Conservation (phyloP, 192 early-diverging fungal genomes). For the Coemansia sp. region DNA sequence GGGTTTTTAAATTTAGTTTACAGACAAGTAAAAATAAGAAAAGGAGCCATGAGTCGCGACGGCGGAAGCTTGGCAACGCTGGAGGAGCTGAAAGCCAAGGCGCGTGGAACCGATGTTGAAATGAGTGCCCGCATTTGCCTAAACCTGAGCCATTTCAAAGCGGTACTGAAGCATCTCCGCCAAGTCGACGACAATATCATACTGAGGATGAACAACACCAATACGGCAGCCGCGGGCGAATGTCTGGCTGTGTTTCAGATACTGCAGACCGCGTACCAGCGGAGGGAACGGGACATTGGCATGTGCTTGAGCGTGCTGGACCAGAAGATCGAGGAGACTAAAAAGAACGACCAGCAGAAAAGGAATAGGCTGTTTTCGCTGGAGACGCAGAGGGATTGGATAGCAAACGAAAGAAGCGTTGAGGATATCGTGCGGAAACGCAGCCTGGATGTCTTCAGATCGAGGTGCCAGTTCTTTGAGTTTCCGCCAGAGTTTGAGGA, state of each 20-base stretch:
- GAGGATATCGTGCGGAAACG: conserved; percentile 72
- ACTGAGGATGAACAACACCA: conserved; percentile 70
- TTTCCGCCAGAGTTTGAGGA: conserved; percentile 53
- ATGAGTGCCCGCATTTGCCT: conserved; percentile 57
- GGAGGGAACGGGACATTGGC: conserved; percentile 65
- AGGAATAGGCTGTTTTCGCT: conserved; percentile 9
- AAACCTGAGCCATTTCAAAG: conserved; percentile 58
- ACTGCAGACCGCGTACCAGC: conserved; percentile 63
- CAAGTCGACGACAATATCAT: conserved; percentile 82
- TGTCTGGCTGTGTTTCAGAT: conserved; percentile 67
- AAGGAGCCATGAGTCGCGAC: background rate
- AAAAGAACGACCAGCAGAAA: background rate
- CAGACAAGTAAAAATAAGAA: background rate
- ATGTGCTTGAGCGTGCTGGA: conserved; percentile 64
- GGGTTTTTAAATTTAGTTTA: too few relatives aligned
- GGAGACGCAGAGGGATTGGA: conserved; percentile 61
- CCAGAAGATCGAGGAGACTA: conserved; percentile 17
- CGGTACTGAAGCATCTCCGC: conserved; percentile 68
- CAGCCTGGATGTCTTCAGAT: conserved; percentile 65
- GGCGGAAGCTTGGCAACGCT: conserved; percentile 24
- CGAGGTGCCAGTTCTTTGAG: conserved; percentile 65
- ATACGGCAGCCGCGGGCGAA: conserved; percentile 60
- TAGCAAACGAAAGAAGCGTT: conserved; percentile 65
- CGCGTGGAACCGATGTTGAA: conserved; percentile 22
- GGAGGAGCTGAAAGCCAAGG: conserved; percentile 31